phyloP scores from a whole-genome alignment of 495 filamentous ascomycete species.

The Parathielavia appendiculata region DNA sequence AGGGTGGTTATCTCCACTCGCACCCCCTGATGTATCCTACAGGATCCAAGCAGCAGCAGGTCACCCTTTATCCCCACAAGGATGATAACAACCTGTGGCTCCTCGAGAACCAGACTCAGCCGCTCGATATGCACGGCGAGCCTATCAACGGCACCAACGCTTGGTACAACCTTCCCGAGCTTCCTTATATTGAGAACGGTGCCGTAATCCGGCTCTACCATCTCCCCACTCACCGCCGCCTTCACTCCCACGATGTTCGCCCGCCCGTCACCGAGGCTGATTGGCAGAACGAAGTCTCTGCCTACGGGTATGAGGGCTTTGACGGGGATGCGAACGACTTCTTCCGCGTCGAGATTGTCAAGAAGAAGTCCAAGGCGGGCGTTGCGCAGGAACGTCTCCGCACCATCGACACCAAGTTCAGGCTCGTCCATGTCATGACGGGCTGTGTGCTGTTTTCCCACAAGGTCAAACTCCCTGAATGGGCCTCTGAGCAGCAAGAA shows the following conservation, averaged over 20 bases:
- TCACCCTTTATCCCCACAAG: constrained; percentile 97
- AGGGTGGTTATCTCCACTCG: constrained; percentile 95
- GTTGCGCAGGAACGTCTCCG: constrained; percentile 78
- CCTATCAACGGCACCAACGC: constrained; percentile 73
- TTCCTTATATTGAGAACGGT: constrained; percentile 72
- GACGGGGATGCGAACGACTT: constrained; percentile 94
- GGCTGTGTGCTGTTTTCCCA: constrained; percentile 96
- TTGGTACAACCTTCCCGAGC: constrained; percentile 69
- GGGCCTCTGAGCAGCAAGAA: constrained; percentile 96
- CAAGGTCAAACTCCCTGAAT: constrained; percentile 96
- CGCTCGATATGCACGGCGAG: constrained; percentile 64
- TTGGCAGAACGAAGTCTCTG: constrained; percentile 97
- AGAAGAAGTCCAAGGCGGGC: constrained; percentile 74
- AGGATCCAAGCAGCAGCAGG: constrained; percentile 96
- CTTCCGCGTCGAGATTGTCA: constrained; percentile 92
- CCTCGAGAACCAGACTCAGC: constrained; percentile 92
- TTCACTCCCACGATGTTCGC: constrained; percentile 97
- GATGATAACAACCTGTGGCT: constrained; percentile 96
- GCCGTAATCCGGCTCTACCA: constrained; percentile 79
- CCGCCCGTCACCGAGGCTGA: constrained; percentile 95
- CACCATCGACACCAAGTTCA: constrained; percentile 96
- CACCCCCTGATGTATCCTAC: constrained; percentile 96
- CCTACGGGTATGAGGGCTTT: constrained; percentile 96
- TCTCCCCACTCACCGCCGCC: constrained; percentile 69
- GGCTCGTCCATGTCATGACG: constrained; percentile 91